These are phyloP conservation scores for Harringtonia lauricola DNA, from an alignment of 2,329 filamentous ascomycete genomes.

Conservation along the genomic window DNA sequence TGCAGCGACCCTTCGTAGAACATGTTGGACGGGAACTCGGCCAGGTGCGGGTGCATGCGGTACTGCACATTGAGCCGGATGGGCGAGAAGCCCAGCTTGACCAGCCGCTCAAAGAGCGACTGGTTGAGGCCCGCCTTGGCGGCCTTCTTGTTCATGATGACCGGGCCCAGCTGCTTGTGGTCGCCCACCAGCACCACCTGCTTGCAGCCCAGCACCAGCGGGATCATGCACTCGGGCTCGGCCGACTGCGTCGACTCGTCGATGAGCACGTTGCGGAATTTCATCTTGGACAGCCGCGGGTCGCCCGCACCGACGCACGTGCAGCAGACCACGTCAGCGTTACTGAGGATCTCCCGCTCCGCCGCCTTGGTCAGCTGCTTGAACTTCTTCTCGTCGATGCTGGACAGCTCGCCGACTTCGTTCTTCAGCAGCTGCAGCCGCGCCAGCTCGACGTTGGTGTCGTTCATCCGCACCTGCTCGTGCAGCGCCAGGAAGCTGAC, in stretches of 20 bases:
- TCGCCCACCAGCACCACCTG: conserved; percentile 98
- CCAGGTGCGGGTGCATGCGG: conserved; percentile 96
- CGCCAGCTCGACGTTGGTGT: conserved; percentile 85
- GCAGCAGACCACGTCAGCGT: conserved; percentile 96
- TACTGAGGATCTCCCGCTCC: conserved; percentile 87
- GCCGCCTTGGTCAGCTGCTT: conserved; percentile 90
- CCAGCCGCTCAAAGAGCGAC: conserved; percentile 93
- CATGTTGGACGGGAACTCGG: conserved; percentile 98
- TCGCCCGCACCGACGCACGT: conserved; percentile 97
- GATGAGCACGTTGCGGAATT: conserved; percentile 95
- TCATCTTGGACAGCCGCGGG: conserved; percentile 89
- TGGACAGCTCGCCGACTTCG: conserved; percentile 82
- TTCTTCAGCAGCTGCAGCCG: conserved; percentile 90
- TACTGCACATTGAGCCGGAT: conserved; percentile 96
- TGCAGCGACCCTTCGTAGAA: conserved; percentile 97
- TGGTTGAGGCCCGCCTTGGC: conserved; percentile 96
- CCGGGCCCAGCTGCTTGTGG: conserved; percentile 93
- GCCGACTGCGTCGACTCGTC: conserved; percentile 98
- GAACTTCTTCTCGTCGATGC: conserved; percentile 96
- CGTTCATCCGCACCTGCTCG: conserved; percentile 94
- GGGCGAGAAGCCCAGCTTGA: conserved; percentile 80
- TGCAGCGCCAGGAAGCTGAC: conserved; percentile 93
- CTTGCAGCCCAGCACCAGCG: conserved; percentile 91
- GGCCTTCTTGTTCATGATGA: conserved; percentile 99
- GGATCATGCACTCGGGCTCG: conserved; percentile 98